Evolutionary conservation across 2,329 filamentous ascomycete species (phyloP).

Genomic region (Ramularia endophylla): DNA sequence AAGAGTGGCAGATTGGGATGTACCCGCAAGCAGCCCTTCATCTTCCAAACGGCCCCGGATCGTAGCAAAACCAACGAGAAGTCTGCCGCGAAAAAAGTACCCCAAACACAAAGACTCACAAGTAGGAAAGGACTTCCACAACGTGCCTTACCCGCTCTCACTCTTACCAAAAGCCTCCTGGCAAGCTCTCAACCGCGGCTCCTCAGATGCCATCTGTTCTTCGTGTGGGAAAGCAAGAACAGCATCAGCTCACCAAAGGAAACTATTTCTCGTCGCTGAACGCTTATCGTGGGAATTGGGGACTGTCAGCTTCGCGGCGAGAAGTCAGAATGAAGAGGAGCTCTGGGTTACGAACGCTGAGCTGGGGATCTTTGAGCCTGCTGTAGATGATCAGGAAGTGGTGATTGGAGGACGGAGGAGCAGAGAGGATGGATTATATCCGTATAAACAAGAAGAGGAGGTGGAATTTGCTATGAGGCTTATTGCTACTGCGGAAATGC

Average conservation of each 20-base stretch:
- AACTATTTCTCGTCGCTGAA: conserved; percentile 21
- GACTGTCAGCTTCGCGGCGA: conserved; percentile 8
- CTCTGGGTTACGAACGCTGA: conserved; percentile 18
- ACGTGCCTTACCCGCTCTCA: conserved; percentile 15
- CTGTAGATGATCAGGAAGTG: conserved; percentile 13
- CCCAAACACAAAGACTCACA: conserved; percentile 13
- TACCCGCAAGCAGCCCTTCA: too few relatives aligned
- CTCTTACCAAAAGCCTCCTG: conserved; percentile 15
- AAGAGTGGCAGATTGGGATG: too few relatives aligned
- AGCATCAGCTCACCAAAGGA: conserved; percentile 13
- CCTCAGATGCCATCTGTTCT: conserved; percentile 10
- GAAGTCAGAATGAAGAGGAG: conserved; percentile 16
- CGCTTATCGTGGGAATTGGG: conserved; percentile 13
- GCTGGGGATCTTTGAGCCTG: conserved; percentile 18
- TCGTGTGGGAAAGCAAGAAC: conserved; percentile 12
- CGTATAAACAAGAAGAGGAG: conserved; percentile 9
- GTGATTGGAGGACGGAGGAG: conserved; percentile 14
- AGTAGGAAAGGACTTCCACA: conserved; percentile 15
- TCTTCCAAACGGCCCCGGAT: too few relatives aligned
- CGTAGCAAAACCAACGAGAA: too few relatives aligned
- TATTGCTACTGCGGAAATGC: conserved; percentile 13
- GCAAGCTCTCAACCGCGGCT: conserved; percentile 13
- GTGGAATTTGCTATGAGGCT: conserved; percentile 14
- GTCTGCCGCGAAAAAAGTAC: conserved; percentile 8
- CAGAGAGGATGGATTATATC: conserved; percentile 13